Base-by-base conservation (phyloP, 257 asterid species). In the Parsonsia alboflavescens region DNA sequence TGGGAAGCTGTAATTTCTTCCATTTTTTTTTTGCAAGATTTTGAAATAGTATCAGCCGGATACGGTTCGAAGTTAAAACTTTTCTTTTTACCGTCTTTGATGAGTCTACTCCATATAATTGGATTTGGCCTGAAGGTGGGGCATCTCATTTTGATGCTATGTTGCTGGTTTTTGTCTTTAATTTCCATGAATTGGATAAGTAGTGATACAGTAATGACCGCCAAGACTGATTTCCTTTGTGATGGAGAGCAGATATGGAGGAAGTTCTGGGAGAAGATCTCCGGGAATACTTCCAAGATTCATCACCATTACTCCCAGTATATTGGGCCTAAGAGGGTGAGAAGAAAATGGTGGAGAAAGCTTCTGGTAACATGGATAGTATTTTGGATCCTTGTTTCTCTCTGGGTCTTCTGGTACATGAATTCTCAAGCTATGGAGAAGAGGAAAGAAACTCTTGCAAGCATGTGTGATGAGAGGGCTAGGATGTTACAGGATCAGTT, bases 401-500 rank as follows among this genome's bases (percentile, higher is more conserved):
- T 81, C 50, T 79, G 82, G 33, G 78, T 80, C 6, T 90, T 87
- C 11, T 85, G 88, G 90, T 84, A 73, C 70, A 83, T 90, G 87
- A 85, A 82, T 59, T 86, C 93, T 16, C 86, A 74, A 48, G 87
- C 93, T 48, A 44, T 70, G 72, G 96, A 89, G 76, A 92, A 85
- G 89, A 89, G 97, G 87, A 95, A 90, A 74, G 98, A 90, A 66
- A 87, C 93, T 4, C 92, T 95, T 24, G 84, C 93, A 36, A 90
- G 97, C 59, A 95, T 90, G 98, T 92, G 98, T 58, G 99, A 95
- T 70, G 99, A 92, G 84, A 87, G 99, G 85, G 96, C 98, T 44
- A 84, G 98, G 83, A 92, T 95, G 98, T 76, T 95, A 77, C 99
- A 92, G 74, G 99, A 95, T 88, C 99, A 95, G 85, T 92, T 92